Percentiles rank a stretch among this genome's conserved stretches.
Evolutionary conservation across 2,329 filamentous ascomycete genomes (phyloP).

Genomic region (Eutypella sp.): DNA sequence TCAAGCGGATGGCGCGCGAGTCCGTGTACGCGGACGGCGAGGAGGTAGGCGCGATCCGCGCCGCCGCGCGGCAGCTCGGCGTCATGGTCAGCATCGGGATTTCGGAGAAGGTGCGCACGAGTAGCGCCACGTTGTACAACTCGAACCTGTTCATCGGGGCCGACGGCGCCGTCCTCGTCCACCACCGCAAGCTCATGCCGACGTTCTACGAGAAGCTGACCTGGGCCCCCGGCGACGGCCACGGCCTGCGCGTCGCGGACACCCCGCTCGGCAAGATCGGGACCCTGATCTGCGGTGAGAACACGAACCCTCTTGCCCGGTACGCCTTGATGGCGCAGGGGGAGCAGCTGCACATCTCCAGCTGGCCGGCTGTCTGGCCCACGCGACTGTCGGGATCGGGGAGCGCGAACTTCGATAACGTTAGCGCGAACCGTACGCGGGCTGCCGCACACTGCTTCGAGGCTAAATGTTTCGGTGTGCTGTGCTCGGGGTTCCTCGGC

Average conservation of each 20-base stretch:
- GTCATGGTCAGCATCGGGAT: constrained; percentile 45
- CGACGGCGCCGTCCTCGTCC: constrained; percentile 40
- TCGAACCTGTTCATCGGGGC: constrained; percentile 42
- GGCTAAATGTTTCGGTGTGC: constrained; percentile 50
- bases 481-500: constrained; percentile 41
- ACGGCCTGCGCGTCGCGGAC: constrained; percentile 42
- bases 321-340: constrained; percentile 49
- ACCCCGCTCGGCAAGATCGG: constrained; percentile 43
- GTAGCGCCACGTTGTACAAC: constrained; percentile 45
- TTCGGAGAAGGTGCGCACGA: constrained; percentile 40
- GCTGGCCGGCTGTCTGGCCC: constrained; percentile 52
- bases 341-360: constrained; percentile 50
- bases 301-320: constrained; percentile 51
- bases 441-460: constrained; percentile 54
- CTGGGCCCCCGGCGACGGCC: constrained; percentile 48
- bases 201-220: constrained; percentile 54
- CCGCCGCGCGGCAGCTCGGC: constrained; percentile 29
- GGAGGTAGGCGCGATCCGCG: constrained; percentile 37
- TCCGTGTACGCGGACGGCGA: constrained; percentile 41
- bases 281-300: constrained; percentile 51
- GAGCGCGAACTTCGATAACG: constrained; percentile 45
- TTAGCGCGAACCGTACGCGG: constrained; percentile 46
- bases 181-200: constrained; percentile 50
- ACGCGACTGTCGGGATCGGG: constrained; percentile 27
- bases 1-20: constrained; percentile 39